A percentile compares a stretch with the other conserved stretches of the same genome.
Evolutionary conservation across 2,329 filamentous ascomycete species (phyloP).

Genomic region (Cryphonectria carpinicola): DNA sequence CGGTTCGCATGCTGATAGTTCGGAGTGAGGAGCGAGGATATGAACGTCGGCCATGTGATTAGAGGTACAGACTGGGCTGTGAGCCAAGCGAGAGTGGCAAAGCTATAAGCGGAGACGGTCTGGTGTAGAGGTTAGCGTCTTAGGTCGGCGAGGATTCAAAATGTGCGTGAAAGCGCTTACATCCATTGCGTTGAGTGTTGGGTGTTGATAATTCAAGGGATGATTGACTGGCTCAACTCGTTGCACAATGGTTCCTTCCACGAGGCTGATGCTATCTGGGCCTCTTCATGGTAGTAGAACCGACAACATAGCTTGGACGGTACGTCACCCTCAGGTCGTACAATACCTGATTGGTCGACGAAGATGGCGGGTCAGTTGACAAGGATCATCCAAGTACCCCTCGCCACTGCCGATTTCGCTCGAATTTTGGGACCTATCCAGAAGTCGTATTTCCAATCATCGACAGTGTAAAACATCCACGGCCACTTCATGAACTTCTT

Average conservation of each 20-base stretch:
- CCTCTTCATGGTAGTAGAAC: neutral
- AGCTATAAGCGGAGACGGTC: conserved; percentile 55
- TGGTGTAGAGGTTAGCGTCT: conserved; percentile 33
- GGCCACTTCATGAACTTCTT: neutral
- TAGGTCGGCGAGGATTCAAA: neutral
- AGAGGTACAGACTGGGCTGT: conserved; percentile 51
- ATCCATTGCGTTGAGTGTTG: conserved; percentile 19
- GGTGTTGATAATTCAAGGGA: neutral
- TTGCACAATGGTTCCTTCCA: neutral
- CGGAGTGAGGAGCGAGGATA: conserved; percentile 47
- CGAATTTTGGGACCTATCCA: conserved; percentile 19
- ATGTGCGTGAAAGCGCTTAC: conserved; percentile 19
- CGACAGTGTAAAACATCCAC: neutral
- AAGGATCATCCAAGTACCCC: conserved; percentile 5
- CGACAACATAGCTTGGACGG: neutral
- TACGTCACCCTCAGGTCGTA: conserved; percentile 8
- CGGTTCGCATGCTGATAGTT: conserved; percentile 39
- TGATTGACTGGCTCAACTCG: neutral
- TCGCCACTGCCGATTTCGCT: conserved; percentile 30
- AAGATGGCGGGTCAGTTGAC: neutral
- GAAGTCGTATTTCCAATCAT: conserved; percentile 29
- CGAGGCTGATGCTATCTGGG: neutral
- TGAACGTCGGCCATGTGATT: conserved; percentile 52
- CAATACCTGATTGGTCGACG: conserved; percentile 12
- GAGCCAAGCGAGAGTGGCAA: conserved; percentile 57